Evolutionary conservation across 2,329 filamentous ascomycete species (phyloP), one percentile per base, ranked within the genome.

Genomic region (Phialocephala subalpina): DNA sequence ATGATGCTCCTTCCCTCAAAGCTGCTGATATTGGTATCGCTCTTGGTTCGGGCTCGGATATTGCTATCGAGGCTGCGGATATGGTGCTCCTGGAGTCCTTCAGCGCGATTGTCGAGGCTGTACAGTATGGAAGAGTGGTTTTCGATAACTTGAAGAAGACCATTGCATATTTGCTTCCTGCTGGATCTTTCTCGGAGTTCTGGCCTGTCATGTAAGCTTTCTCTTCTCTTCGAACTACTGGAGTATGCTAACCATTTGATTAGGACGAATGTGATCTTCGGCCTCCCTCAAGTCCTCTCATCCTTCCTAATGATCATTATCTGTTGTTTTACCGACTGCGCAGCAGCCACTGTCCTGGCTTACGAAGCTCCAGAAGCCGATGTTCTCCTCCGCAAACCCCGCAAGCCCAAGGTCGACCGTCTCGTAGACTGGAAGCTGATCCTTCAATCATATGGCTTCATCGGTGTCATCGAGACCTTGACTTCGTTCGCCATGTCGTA

Each of bases 281-380:
- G 87, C 29, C 80, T 90, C 6, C 87, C 87, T 0, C 87, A 89
- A 69, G 83, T 88, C 25, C 77, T 89, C 3, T 86, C 82, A 1
- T 85, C 82, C 1, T 89, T 89, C 73, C 78, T 89, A 38, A 89
- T 89, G 78, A 79, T 80, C 62, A 73, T 74, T 52, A 70, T 65
- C 14, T 68, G 78, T 74, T 92, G 90, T 76, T 92, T 94, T 77
- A 94, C 92, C 14, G 92, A 95, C 75, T 92, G 90, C 69, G 85
- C 86, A 7, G 90, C 90, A 1, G 90, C 92, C 0, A 92, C 90
- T 0, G 87, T 89, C 1, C 83, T 95, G 8, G 91, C 91, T 0
- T 94, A 92, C 74, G 92, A 95, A 75, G 85, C 88, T 55, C 90
- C 91, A 0, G 92, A 95, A 77, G 89, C 90, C 0, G 91, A 94